phyloP scores from a whole-genome alignment of 345 rosid species.

The Euphorbia pulcherrima region DNA sequence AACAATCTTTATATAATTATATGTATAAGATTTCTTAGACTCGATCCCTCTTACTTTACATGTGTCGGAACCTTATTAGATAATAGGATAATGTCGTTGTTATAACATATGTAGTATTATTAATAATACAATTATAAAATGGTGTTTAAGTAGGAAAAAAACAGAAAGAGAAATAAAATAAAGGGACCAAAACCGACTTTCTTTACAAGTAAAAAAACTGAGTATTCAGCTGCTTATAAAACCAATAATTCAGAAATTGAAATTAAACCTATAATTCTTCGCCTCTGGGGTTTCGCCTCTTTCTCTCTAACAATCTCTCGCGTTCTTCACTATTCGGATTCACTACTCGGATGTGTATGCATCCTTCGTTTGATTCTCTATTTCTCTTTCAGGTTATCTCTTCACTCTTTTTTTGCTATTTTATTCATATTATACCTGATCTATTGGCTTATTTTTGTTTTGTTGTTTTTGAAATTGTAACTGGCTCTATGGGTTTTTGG shows the following conservation, averaged over 20 bases:
- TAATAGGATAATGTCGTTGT: too few species aligned
- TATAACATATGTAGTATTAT: too few species aligned
- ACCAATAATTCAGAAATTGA: neutral
- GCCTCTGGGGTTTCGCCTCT: conserved; percentile 42
- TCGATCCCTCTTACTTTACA: too few species aligned
- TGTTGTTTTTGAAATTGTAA: neutral
- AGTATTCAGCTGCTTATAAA: neutral
- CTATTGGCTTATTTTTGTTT: conserved; percentile 7
- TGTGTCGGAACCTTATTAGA: too few species aligned
- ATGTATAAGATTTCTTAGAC: too few species aligned
- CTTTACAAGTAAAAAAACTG: too few species aligned
- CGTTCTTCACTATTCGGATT: conserved; percentile 14
- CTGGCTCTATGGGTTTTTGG: conserved; percentile 1
- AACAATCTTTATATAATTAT: too few species aligned
- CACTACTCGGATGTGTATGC: conserved; percentile 38
- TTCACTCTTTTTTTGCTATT: neutral
- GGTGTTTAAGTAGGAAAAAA: too few species aligned
- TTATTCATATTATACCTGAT: conserved; percentile 24
- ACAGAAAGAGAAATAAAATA: too few species aligned
- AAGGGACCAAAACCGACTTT: too few species aligned
- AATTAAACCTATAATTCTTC: neutral
- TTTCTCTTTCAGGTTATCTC: conserved; percentile 30
- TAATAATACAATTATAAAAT: too few species aligned
- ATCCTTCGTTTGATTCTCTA: conserved; percentile 21
- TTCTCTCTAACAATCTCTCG: conserved; percentile 18